Conservation (phyloP, 129 eudicot species). For the Scalesia atractyloides region DNA sequence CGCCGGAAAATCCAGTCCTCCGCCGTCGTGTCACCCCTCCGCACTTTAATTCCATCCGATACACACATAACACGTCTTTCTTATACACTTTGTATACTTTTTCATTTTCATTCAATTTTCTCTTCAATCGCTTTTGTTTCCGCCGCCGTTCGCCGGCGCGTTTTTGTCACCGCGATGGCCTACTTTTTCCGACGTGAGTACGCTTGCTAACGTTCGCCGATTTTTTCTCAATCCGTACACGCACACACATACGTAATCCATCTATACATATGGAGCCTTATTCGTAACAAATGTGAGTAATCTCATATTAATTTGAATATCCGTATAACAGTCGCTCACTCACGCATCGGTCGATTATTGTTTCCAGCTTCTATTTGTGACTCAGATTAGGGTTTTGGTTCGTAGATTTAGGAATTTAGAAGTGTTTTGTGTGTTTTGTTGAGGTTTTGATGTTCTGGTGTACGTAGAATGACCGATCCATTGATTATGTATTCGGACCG, state of each 20-base stretch:
- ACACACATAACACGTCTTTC: not conserved
- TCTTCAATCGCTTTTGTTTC: conserved; percentile 30
- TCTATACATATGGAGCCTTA: conserved; percentile 31
- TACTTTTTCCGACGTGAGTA: conserved; percentile 35
- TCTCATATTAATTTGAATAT: conserved; percentile 14
- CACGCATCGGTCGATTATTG: conserved; percentile 31
- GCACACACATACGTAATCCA: conserved; percentile 16
- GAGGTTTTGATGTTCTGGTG: conserved; percentile 25
- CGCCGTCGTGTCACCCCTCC: conserved; percentile 23
- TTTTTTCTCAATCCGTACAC: conserved; percentile 11
- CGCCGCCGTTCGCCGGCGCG: conserved; percentile 47
- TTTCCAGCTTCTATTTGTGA: conserved; percentile 19
- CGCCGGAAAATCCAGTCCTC: conserved; percentile 38
- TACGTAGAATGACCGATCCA: conserved; percentile 42
- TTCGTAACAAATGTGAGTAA: conserved; percentile 38
- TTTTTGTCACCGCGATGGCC: conserved; percentile 22
- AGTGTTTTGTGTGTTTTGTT: conserved; percentile 11
- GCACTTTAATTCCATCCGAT: conserved; percentile 19
- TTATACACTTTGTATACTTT: not conserved
- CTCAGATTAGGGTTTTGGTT: conserved; percentile 41
- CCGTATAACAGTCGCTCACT: conserved; percentile 19
- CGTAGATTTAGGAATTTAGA: conserved; percentile 44
- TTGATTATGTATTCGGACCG: conserved; percentile 7
- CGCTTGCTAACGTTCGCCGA: conserved; percentile 40
- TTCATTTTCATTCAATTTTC: not conserved